Base-by-base conservation (phyloP, 2,329 filamentous ascomycete genomes). In the Lizonia empirigonia region DNA sequence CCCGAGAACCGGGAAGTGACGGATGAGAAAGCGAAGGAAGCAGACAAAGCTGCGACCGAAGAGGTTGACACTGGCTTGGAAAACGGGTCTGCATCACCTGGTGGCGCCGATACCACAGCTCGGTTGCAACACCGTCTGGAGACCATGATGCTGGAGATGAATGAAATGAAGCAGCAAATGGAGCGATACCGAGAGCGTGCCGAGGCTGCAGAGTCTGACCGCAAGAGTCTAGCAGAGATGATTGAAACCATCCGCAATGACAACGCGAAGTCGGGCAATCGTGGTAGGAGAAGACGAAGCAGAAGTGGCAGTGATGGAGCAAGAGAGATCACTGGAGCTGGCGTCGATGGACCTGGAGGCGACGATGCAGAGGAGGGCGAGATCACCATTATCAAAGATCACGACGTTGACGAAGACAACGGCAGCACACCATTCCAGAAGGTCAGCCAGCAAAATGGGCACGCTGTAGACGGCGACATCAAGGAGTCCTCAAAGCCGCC, bases 161-260 rank as follows among this genome's bases (percentile, higher is more conserved):
- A 85, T 46, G 86, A 87, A 50, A 85, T 96, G 78, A 89, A 87
- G 73, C 80, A 86, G 55, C 88, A 95, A 69, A 86, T 96, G 69
- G 87, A 94, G 45, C 76, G 80, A 6, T 96, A 90, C 77, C 87
- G 87, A 64, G 78, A 83, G 48, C 85, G 90, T 23, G 91, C 91
- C 7, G 89, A 96, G 71, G 82, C 78, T 51, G 92, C 91, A 3
- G 93, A 97, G 70, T 77, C 82, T 7, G 91, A 96, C 45, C 85
- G 88, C 46, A 87, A 88, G 71, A 88, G 87, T 1, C 76, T 99
- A 35, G 87, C 89, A 1, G 90, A 96, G 68, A 94, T 97, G 90
- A 86, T 97, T 10, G 80, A 90, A 62, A 87, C 88, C 59, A 88
- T 97, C 48, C 85, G 91, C 44, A 81, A 79, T 62, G 86, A 91